Evolutionary conservation across 1,284 basidiomycete species (phyloP), one percentile per base, ranked within the genome.

Genomic region (Peniophora sp.): DNA sequence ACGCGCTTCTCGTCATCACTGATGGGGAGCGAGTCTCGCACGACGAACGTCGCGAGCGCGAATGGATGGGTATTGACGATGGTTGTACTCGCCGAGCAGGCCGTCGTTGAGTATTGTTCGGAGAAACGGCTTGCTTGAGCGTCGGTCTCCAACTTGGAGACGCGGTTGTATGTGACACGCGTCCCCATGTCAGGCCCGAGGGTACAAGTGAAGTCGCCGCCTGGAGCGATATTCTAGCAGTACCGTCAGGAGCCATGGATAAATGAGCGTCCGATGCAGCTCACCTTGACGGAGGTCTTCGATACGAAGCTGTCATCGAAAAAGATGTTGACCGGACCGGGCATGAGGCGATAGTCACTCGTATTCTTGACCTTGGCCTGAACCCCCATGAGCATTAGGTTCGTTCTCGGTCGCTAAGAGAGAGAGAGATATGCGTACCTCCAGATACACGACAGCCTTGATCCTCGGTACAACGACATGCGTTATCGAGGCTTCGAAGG

Each of bases 151-250:
- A 64, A 66, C 41, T 64, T 65, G 22, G 65, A 62, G 20, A 62
- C 65, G 48, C 76, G 75, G 10, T 64, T 57, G 62, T 77, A 79
- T 24, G 70, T 69, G 36, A 82, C 66, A 51, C 73, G 69, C 36
- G 75, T 66, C 2, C 71, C 68, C 2, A 72, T 56, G 60, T 81
- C 79, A 22, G 70, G 64, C 18, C 79, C 79, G n/a, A 83, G 70
- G 3, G 74, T 74, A 62, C 78, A 79, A 24, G 64, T 61, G 64
- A 83, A 81, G 14, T 64, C 69, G 48, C 79, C 78, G 10, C 71
- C 68, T 0, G 69, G 69, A 52, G 68, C 69, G 46, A 78, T 68
- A 48, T 76, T 71, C 73, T 76, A 23, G 27, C 11, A 46, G 24
- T 34, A 17, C 34, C 6, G 41, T 32, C 41, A 46, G 24, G 27